Base-by-base conservation (phyloP, 164 flowering plant species). In the Sedum album region DNA sequence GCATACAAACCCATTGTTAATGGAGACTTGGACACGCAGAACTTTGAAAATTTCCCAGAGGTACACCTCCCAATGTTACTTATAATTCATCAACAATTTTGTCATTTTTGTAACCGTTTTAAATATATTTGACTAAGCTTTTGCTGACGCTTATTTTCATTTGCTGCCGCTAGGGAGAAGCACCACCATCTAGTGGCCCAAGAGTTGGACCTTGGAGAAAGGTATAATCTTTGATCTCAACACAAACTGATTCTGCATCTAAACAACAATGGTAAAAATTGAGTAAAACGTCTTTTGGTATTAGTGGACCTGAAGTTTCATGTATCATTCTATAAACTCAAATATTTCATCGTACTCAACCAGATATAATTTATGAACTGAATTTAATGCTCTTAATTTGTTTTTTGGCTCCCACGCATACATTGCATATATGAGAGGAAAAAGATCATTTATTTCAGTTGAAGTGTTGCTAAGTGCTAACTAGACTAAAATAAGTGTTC, bases 171-270 rank as follows among this genome's bases (percentile, higher is more conserved):
- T 51, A 91, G 94, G 84, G 80, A 62, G 88, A 83, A 67, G 85
- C 73, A 61, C 77, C 88, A 33, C 81, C 87, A 74, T 82, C 86
- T 14, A 67, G 79, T 44, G 72, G 74, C 62, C 82, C 95, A 60
- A 79, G 78, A 73, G 90, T 89, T 25, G 97, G 97, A 75, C 97
- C 93, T 44, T 91, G 97, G 97, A 82, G 97, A 68, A 91, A 91
- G 97, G 97, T 91, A 83, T 74, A 51, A 26, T 26, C 30, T 49
- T 13, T 28, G 15, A 13, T 57, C 33, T 57, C 33, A 28, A 1
- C 13, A 2, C 62, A 28, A 57, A 26, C 62, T 28, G 5, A 25
- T 25, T 1, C 61, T 10, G 30, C 5, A 23, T 23, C 17, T 25
- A 1, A 6, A 23, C 28, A 6, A 21, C 13, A 8, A 8, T 48